Evolutionary conservation across 2,329 filamentous ascomycete genomes (phyloP).

Genomic region (Coniochaeta sp.): DNA sequence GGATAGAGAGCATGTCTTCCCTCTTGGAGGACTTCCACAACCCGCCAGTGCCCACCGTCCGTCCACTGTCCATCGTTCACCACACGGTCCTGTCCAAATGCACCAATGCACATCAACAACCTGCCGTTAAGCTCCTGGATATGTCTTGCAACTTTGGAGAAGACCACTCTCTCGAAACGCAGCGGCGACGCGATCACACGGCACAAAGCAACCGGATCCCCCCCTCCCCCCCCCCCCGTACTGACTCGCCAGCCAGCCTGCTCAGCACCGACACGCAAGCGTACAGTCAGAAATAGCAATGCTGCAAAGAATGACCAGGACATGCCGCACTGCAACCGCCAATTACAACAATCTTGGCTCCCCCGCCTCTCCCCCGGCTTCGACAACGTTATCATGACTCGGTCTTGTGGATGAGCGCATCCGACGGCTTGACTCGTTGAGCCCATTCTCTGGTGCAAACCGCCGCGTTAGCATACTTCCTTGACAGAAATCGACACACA

Average conservation of each 20-base stretch:
- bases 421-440: constrained; percentile 53
- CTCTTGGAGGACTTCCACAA: background rate
- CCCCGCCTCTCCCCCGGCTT: background rate
- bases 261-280: background rate
- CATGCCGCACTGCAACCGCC: background rate
- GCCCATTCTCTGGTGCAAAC: constrained; percentile 58
- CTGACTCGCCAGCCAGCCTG: too few species aligned
- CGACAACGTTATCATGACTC: constrained; percentile 11
- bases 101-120: background rate
- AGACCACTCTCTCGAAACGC: background rate
- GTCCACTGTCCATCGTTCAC: background rate
- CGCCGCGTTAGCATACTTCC: constrained; percentile 16
- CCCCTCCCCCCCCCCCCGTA: too few species aligned
- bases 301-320: background rate
- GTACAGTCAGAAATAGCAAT: background rate
- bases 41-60: too few species aligned
- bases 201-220: background rate
- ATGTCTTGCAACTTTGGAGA: background rate
- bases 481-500: background rate
- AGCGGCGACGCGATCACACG: background rate
- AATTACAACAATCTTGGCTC: background rate
- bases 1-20: too few species aligned
- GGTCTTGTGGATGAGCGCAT: constrained; percentile 54
- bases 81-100: background rate
- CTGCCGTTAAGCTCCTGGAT: background rate